Conservation (phyloP, 1,284 basidiomycete species). For the Anthracocystis walkeri region DNA sequence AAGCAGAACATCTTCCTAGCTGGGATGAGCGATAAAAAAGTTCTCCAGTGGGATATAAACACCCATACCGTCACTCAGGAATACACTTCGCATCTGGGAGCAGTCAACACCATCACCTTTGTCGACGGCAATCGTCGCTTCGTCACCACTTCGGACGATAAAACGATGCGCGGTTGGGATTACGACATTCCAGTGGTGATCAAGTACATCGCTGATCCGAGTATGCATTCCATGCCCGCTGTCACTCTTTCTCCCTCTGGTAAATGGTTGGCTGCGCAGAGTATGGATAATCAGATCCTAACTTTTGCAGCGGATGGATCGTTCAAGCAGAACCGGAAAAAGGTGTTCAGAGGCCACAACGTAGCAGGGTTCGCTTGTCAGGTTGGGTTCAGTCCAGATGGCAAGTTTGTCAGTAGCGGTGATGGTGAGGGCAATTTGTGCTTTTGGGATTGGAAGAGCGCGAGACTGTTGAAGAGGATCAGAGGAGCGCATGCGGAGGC, state of each 20-base stretch:
- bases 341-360: slow-evolving; percentile 95
- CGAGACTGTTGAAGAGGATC: slow-evolving; percentile 87
- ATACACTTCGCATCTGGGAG: slow-evolving; percentile 97
- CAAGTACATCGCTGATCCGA: slow-evolving; percentile 98
- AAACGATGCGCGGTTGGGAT: slow-evolving; percentile 95
- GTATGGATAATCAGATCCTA: slow-evolving; percentile 96
- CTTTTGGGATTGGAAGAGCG: slow-evolving; percentile 99
- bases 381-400: slow-evolving; percentile 96
- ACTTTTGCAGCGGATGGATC: slow-evolving; percentile 88
- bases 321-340: slow-evolving; percentile 97
- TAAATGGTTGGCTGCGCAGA: slow-evolving; percentile 97
- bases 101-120: slow-evolving; percentile 98
- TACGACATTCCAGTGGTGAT: slow-evolving; percentile 95
- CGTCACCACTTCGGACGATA: slow-evolving; percentile 98
- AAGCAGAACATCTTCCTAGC: slow-evolving; percentile 97
- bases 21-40: slow-evolving; percentile 99
- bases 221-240: slow-evolving; percentile 99
- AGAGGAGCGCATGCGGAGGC: slow-evolving; percentile 87
- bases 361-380: slow-evolving; percentile 97
- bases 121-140: slow-evolving; percentile 95
- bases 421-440: slow-evolving; percentile 94
- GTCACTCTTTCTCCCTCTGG: slow-evolving; percentile 92
- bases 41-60: slow-evolving; percentile 97
- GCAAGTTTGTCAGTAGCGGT: slow-evolving; percentile 95
- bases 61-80: slow-evolving; percentile 94